These are phyloP conservation scores for Hymenotorrendiella dingleyae DNA, from an alignment of 2,329 filamentous ascomycete genomes.

Conservation along the genomic window DNA sequence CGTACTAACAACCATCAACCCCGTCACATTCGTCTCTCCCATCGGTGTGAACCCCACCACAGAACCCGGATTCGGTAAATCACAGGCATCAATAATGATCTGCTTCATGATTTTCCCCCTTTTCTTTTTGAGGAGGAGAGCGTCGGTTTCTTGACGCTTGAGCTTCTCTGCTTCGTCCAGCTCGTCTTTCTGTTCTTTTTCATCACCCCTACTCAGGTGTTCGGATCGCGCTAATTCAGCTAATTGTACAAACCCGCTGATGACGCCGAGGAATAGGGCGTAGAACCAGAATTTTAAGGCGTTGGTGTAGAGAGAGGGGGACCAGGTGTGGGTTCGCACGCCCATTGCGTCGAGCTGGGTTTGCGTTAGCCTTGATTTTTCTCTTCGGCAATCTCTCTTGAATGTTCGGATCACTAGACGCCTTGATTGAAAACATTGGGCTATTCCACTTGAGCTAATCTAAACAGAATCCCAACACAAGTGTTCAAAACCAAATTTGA, in stretches of 20 bases:
- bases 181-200: conserved; percentile 20
- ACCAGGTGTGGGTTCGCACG: conserved; percentile 37
- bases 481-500: too few relatives aligned
- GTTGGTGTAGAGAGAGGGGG: conserved; percentile 46
- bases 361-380: conserved; percentile 3
- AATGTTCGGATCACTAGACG: too few relatives aligned
- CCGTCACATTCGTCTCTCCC: conserved; percentile 46
- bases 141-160: not conserved
- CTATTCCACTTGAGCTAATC: too few relatives aligned
- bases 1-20: conserved; percentile 57
- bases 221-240: not conserved
- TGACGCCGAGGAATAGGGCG: conserved; percentile 31
- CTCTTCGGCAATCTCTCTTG: too few relatives aligned
- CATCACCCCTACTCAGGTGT: not conserved
- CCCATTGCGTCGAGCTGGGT: conserved; percentile 43
- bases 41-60: conserved; percentile 55
- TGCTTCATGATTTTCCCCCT: conserved; percentile 38
- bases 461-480: too few relatives aligned
- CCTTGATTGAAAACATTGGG: too few relatives aligned
- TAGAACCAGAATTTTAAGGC: conserved; percentile 67
- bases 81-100: conserved; percentile 52
- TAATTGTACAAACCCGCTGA: conserved; percentile 31
- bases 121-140: too few relatives aligned
- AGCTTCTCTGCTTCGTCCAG: conserved; percentile 15
- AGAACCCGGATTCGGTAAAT: conserved; percentile 55